A percentile compares a stretch with the other conserved stretches of the same genome.
Evolutionary conservation across 257 asterid species (phyloP).

Genomic region (Oldenlandia corymbosa): DNA sequence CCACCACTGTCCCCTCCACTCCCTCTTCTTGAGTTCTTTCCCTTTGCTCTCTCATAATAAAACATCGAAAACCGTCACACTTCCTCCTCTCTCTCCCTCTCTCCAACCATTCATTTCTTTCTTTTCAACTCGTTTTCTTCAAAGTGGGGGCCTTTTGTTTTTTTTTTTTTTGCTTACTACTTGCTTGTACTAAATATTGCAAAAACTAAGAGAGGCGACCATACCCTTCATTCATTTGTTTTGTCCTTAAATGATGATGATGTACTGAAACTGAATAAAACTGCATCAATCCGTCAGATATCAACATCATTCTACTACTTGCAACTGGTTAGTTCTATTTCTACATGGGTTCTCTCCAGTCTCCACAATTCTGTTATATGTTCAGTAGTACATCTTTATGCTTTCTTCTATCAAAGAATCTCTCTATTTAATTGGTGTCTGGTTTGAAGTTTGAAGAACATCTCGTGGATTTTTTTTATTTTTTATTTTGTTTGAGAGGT

Average conservation of each 20-base stretch:
- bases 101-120: conserved; percentile 15
- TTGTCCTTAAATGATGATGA: conserved; percentile 23
- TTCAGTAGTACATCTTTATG: neutral
- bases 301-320: conserved; percentile 9
- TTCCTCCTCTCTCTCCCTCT: conserved; percentile 22
- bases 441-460: neutral
- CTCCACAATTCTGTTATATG: conserved; percentile 1
- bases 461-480: neutral
- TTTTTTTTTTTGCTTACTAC: neutral
- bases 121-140: conserved; percentile 7
- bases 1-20: conserved; percentile 36
- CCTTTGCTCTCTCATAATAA: conserved; percentile 36
- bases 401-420: too few species aligned
- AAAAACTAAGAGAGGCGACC: conserved; percentile 13
- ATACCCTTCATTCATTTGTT: conserved; percentile 17
- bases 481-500: too few species aligned
- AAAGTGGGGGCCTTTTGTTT: conserved; percentile 11
- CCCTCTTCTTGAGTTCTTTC: conserved; percentile 11
- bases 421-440: too few species aligned
- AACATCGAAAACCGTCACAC: conserved; percentile 21
- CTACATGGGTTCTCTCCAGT: conserved; percentile 7
- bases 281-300: conserved; percentile 20
- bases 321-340: conserved; percentile 3
- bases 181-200: conserved; percentile 12
- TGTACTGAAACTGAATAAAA: too few species aligned